Evolutionary conservation across 768 basidiomycete genomes (phyloP), one percentile per base, ranked within the genome.

Genomic region (Lentinula lateritia): DNA sequence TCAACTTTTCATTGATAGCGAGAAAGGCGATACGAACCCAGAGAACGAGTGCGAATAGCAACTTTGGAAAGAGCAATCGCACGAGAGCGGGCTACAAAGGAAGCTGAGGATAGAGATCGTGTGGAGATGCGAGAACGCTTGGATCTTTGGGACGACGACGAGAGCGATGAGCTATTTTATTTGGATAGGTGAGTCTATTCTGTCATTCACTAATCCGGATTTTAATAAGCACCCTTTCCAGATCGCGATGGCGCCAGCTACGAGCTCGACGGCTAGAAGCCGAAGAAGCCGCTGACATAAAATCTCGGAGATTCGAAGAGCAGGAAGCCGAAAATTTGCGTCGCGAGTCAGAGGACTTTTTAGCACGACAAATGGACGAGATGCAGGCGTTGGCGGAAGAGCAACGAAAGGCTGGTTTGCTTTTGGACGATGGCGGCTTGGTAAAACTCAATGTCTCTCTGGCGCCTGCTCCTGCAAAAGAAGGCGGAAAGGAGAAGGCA

Each of bases 361-460:
- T 98, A 62, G 92, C 92, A 39, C 83, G 87, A 59, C 95, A 97
- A 69, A 94, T 96, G 92, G 92, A 92, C 64, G 95, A 98, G 72
- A 90, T 96, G 87, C 93, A 94, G 65, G 89, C 92, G 2, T 77
- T 96, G 34, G 92, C 91, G 12, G 91, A 92, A 55, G 90, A 95
- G 68, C 93, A 97, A 68, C 87, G 92, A 64, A 91, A 92, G 69
- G 92, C 92, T 6, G 95, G 95, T 35, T 81, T 96, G 74, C 75
- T 97, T 15, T 80, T 95, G 36, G 95, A 96, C 64, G 95, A 97
- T 65, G 93, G 92, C 34, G 92, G 91, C 16, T 93, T 94, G 5
- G 90, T 98, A 67, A 87, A 89, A 68, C 80, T 98, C 58, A 89
- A 88, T 65, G 90, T 96, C 23, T 87, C 88, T 1, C 78, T 89